phyloP scores from a whole-genome alignment of 2,329 filamentous ascomycete genomes.

The Epichloe festucae region DNA sequence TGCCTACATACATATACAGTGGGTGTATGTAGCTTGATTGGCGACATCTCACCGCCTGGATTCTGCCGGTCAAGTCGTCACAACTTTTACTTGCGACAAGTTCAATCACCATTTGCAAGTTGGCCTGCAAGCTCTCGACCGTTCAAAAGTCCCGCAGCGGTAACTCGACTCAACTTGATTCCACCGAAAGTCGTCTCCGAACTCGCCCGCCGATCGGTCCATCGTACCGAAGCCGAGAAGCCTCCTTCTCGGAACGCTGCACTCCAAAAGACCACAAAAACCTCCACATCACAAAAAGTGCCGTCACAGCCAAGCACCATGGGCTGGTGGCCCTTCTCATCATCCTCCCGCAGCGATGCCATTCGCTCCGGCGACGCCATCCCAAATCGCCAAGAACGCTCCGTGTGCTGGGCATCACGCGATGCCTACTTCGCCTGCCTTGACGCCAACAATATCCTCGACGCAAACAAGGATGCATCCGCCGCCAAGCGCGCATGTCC shows the following conservation, averaged over 20 bases:
- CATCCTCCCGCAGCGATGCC: constrained; percentile 38
- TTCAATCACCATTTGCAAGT: too few relatives aligned
- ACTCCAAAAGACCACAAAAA: background rate
- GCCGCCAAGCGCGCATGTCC: constrained; percentile 28
- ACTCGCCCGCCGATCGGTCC: too few relatives aligned
- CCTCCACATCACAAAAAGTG: background rate
- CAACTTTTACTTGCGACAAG: background rate
- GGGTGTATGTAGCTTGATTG: background rate
- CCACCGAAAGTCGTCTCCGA: too few relatives aligned
- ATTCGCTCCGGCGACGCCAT: constrained; percentile 42
- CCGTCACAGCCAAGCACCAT: constrained; percentile 12
- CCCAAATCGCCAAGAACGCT: constrained; percentile 71
- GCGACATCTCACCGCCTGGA: background rate
- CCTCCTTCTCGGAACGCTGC: too few relatives aligned
- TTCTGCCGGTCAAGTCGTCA: background rate
- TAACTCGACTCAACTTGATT: background rate
- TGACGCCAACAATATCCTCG: constrained; percentile 68
- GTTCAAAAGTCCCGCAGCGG: background rate
- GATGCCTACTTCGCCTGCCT: constrained; percentile 84
- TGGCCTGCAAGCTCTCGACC: too few relatives aligned
- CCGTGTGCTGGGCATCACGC: constrained; percentile 78
- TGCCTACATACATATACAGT: too few relatives aligned
- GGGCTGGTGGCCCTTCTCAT: constrained; percentile 35
- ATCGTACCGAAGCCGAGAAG: too few relatives aligned
- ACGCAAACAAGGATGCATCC: constrained; percentile 37